Percentiles rank a stretch among this genome's conserved stretches.
Evolutionary conservation across 139 green algal genomes (phyloP).

Genomic region (Coelastrella sp.): DNA sequence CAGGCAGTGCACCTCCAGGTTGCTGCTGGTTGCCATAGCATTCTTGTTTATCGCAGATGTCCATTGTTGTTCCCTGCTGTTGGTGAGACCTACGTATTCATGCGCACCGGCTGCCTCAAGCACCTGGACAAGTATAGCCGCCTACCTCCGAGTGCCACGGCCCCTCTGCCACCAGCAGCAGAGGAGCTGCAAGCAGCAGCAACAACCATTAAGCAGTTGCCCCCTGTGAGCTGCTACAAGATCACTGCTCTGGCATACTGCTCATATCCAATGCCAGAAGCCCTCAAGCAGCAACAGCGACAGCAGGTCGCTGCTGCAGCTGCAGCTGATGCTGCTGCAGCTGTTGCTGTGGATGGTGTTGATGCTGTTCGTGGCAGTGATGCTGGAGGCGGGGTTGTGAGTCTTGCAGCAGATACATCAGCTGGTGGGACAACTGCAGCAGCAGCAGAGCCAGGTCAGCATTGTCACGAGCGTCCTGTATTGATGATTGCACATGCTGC

Average conservation of each 20-base stretch:
- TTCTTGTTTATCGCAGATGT: constrained; percentile 68
- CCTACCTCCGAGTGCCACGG: constrained; percentile 38
- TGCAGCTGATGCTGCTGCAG: neutral
- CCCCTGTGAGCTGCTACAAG: constrained; percentile 56
- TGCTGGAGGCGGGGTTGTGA: neutral
- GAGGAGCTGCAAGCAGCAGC: constrained; percentile 36
- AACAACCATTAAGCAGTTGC: constrained; percentile 20
- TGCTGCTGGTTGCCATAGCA: too few relatives aligned
- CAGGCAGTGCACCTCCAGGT: too few relatives aligned
- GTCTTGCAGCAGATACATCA: neutral
- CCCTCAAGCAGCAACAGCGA: constrained; percentile 1
- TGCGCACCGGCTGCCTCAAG: constrained; percentile 68
- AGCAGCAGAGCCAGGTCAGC: neutral
- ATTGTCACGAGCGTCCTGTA: neutral
- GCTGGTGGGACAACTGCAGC: constrained; percentile 24
- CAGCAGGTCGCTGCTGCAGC: neutral
- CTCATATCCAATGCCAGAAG: constrained; percentile 46
- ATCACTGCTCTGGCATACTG: constrained; percentile 58
- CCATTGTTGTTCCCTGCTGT: constrained; percentile 74
- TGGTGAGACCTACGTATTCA: constrained; percentile 67
- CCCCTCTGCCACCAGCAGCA: constrained; percentile 34
- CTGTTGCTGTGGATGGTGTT: neutral
- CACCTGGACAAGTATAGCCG: constrained; percentile 73
- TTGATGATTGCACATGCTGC: too few relatives aligned
- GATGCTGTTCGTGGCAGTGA: neutral